Evolutionary conservation across 345 rosid species (phyloP).

Genomic region (Bruguiera sexangula): DNA sequence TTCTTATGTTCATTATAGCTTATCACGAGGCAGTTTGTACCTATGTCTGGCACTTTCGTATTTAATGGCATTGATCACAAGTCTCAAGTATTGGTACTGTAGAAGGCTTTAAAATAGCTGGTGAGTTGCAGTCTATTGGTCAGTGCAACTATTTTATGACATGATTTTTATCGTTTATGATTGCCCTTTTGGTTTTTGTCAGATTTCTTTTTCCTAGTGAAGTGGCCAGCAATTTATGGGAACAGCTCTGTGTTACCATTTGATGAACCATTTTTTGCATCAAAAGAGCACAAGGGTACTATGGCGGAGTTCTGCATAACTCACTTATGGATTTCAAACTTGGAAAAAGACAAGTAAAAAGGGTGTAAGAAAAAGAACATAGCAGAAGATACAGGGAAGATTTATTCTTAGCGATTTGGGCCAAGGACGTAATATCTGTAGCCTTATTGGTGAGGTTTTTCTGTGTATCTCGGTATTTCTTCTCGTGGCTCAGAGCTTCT

Average conservation of each 20-base stretch:
- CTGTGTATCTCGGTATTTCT: too few relatives aligned
- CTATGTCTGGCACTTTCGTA: constrained; percentile 77
- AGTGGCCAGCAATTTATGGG: constrained; percentile 2
- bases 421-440: too few relatives aligned
- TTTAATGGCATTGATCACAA: constrained; percentile 97
- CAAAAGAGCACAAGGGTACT: not conserved
- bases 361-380: not conserved
- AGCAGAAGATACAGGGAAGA: too few relatives aligned
- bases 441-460: too few relatives aligned
- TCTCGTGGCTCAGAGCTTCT: too few relatives aligned
- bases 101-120: constrained; percentile 7
- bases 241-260: not conserved
- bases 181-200: constrained; percentile 4
- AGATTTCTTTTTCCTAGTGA: constrained; percentile 14
- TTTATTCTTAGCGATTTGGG: too few relatives aligned
- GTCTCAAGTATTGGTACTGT: constrained; percentile 67
- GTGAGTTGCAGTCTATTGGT: constrained; percentile 1
- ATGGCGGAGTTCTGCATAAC: constrained; percentile 5
- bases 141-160: not conserved
- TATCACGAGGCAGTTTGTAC: constrained; percentile 84
- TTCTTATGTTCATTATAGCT: constrained; percentile 48
- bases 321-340: not conserved
- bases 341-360: not conserved
- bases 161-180: not conserved
- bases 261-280: constrained; percentile 9